A percentile compares a stretch with the other conserved stretches of the same genome.
Conservation (phyloP, 129 eudicot genomes). For the Tagetes erecta region DNA sequence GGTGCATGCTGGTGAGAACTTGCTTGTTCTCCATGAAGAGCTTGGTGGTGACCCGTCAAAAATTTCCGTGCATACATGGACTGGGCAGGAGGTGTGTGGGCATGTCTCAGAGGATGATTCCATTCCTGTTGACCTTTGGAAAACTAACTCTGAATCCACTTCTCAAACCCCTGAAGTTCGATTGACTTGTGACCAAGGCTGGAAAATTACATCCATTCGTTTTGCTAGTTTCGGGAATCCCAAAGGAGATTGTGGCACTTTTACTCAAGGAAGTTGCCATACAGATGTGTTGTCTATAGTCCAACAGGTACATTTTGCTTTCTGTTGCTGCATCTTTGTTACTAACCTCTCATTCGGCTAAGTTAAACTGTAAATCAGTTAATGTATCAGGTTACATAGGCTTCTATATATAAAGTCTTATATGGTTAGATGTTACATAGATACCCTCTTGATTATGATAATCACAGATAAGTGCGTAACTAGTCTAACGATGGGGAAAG, state of each 20-base stretch:
- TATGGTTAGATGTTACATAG: background rate
- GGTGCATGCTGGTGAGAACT: slow-evolving; percentile 68
- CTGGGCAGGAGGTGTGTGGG: slow-evolving; percentile 49
- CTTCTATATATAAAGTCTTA: background rate
- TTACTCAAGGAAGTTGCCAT: slow-evolving; percentile 55
- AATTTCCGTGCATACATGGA: slow-evolving; percentile 45
- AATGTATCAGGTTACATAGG: background rate
- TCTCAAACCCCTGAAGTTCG: slow-evolving; percentile 48
- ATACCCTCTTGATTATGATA: background rate
- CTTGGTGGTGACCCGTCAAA: slow-evolving; percentile 72
- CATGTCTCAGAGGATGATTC: slow-evolving; percentile 58
- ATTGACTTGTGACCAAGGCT: slow-evolving; percentile 58
- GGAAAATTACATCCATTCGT: slow-evolving; percentile 44
- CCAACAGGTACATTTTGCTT: slow-evolving; percentile 42
- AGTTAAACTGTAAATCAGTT: background rate
- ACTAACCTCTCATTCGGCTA: background rate
- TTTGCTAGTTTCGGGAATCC: slow-evolving; percentile 74
- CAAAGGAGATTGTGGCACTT: slow-evolving; percentile 58
- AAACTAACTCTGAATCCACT: slow-evolving; percentile 35
- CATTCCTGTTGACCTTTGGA: slow-evolving; percentile 60
- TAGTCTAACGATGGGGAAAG: background rate
- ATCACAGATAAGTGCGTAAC: background rate
- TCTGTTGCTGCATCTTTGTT: background rate
- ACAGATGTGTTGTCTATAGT: slow-evolving; percentile 38
- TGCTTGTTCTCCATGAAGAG: slow-evolving; percentile 77